Evolutionary conservation across 2,329 filamentous ascomycete genomes (phyloP).

Genomic region (Lasiodiplodia sp.): DNA sequence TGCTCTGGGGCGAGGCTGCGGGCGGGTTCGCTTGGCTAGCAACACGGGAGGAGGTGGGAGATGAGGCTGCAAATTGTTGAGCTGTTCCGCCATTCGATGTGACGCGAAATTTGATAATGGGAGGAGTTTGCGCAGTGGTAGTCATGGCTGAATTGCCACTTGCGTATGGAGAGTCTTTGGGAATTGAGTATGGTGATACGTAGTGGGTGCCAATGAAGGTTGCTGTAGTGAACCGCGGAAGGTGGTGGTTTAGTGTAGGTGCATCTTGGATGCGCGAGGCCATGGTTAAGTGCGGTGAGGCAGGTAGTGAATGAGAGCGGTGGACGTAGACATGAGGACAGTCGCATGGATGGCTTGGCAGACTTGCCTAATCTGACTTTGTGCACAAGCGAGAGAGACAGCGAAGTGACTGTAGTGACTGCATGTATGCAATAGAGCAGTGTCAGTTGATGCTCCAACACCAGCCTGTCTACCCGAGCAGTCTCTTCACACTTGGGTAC

Average conservation of each 20-base stretch:
- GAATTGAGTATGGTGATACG: background rate
- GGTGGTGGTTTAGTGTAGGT: background rate
- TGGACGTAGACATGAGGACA: background rate
- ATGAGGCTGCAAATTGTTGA: background rate
- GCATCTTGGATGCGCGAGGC: background rate
- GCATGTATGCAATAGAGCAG: background rate
- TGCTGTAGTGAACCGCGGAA: background rate
- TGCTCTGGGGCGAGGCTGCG: background rate
- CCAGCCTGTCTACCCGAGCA: background rate
- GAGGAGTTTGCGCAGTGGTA: background rate
- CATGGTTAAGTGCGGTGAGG: background rate
- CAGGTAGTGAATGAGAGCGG: background rate
- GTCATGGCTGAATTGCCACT: background rate
- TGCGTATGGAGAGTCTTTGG: background rate
- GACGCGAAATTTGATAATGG: background rate
- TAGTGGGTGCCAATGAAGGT: background rate
- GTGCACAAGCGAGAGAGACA: background rate
- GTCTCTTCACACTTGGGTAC: background rate
- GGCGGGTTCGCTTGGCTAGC: too few relatives aligned
- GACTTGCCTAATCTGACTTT: background rate
- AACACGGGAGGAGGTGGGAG: background rate
- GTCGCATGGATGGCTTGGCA: background rate
- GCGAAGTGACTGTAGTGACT: background rate
- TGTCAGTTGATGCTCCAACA: background rate
- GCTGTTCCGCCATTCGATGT: background rate